Evolutionary conservation across 257 asterid genomes (phyloP), one percentile per base, ranked within the genome.

Genomic region (Solanum medicagineum): DNA sequence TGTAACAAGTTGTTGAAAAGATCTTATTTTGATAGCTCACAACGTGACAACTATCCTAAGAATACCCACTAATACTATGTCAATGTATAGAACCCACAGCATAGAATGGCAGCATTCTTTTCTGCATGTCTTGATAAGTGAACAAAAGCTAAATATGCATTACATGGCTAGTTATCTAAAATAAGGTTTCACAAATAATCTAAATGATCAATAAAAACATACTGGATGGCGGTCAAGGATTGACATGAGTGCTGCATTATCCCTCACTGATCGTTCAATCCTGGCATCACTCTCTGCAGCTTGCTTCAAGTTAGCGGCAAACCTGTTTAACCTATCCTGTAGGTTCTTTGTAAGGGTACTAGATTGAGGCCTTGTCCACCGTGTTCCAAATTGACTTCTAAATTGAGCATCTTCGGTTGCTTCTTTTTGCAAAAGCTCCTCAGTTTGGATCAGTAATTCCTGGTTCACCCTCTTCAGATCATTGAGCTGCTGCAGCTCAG

Each of bases 361-460:
- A 71, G 98, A 97, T 86, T 94, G 98, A 83, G 99, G 98, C 85
- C 99, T 91, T 54, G 96, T 94, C 99, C 98, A 97, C 84, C 97
- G 92, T 26, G 94, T 90, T 87, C 98, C 99, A 89, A 95, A 95
- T 87, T 97, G 98, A 86, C 86, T 97, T 89, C 99, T 93, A 86
- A 97, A 97, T 80, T 95, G 98, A 54, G 95, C 90, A 91, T 97
- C 98, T 88, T 97, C 99, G 2, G 89, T 82, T 47, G 97, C 93
- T 90, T 95, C 99, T 90, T 95, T 95, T 90, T 95, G 97, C 92
- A 97, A 84, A 86, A 93, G 95, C 88, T 97, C 99, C 91, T 95
- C 98, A 32, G 97, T 87, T 89, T 97, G 98, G 54, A 94, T 91
- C 91, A 97, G 86, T 90, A 97, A 87, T 87, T 97, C 99, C 81